Evolutionary conservation across 441 rosid species (phyloP), one percentile per base, ranked within the genome.

Genomic region (Gossypium davidsonii): DNA sequence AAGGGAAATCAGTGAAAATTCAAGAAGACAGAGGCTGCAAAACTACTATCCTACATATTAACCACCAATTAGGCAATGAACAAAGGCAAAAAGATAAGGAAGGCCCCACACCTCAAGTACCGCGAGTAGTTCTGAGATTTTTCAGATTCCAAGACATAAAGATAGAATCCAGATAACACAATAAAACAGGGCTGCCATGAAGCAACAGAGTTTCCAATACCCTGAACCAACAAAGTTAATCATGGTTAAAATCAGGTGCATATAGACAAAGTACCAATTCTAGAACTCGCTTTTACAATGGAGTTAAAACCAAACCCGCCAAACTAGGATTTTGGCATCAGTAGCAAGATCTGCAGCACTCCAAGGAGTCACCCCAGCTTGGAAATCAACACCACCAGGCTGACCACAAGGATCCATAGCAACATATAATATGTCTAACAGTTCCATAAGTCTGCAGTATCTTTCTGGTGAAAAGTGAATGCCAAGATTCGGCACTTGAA

Each of bases 401-500:
- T 91, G 96, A 66, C 91, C 87, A 81, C 82, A 85, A 67, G 79
- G 81, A 79, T 85, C 89, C 86, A 83, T 80, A 25, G 89, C 80
- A 66, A 80, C 88, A 73, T 81, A 78, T 76, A 87, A 71, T 80
- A 93, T 85, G 74, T 85, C 82, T 71, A 85, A 76, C 81, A 96
- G 83, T 78, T 92, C 97, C 88, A 90, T 80, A 79, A 93, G 86
- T 83, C 86, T 85, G 82, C 77, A 64, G 73, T 88, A 96, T 85
- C 99, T 87, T 34, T 84, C 85, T 31, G 98, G 99, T 53, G 99
- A 96, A 81, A 93, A 82, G 86, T 96, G 99, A 85, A 96, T 81
- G 83, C 94, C 88, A 83, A 96, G 93, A 84, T 86, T 93, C 74
- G 99, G 99, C 75, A 96, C 96, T 93, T 96, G 96, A 75, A 96